Evolutionary conservation across 495 filamentous ascomycete species (phyloP).

Genomic region (Staphylotrichum longicolle): DNA sequence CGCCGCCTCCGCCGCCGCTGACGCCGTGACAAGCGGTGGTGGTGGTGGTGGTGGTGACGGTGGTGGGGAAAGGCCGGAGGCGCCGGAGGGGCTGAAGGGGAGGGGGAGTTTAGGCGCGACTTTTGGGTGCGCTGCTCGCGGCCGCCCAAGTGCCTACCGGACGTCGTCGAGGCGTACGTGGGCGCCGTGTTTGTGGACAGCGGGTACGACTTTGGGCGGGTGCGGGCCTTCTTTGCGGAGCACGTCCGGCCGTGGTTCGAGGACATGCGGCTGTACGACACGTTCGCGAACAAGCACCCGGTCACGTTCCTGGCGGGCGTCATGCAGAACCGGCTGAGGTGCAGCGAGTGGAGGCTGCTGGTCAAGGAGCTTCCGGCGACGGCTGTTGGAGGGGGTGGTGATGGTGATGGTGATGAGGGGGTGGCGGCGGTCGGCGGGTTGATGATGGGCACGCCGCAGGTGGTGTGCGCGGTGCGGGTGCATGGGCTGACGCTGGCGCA

Average conservation of each 20-base stretch:
- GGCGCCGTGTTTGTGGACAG: conserved; percentile 93
- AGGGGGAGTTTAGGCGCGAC: conserved; percentile 58
- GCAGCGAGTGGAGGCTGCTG: conserved; percentile 45
- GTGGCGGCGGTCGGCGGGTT: too few relatives aligned
- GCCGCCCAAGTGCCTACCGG: conserved; percentile 84
- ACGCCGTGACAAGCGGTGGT: too few relatives aligned
- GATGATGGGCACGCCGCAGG: conserved; percentile 42
- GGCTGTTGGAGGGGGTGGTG: conserved; percentile 26
- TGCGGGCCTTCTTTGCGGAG: conserved; percentile 72
- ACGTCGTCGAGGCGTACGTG: conserved; percentile 86
- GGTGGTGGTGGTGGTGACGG: too few relatives aligned
- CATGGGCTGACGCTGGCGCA: conserved; percentile 67
- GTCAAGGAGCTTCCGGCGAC: conserved; percentile 19
- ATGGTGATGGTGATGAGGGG: not conserved
- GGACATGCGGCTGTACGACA: conserved; percentile 87
- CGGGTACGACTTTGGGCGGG: conserved; percentile 67
- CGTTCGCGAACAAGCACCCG: conserved; percentile 85
- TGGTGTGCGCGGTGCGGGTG: conserved; percentile 73
- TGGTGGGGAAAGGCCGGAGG: too few relatives aligned
- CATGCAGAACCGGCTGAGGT: conserved; percentile 48
- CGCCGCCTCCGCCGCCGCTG: too few relatives aligned
- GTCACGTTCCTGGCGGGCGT: conserved; percentile 48
- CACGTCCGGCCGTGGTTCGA: conserved; percentile 76
- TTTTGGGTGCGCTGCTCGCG: conserved; percentile 72
- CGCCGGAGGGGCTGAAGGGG: conserved; percentile 11